Evolutionary conservation across 139 green algal genomes (phyloP), one percentile per base, ranked within the genome.

Genomic region (Chlamydomonas applanata): DNA sequence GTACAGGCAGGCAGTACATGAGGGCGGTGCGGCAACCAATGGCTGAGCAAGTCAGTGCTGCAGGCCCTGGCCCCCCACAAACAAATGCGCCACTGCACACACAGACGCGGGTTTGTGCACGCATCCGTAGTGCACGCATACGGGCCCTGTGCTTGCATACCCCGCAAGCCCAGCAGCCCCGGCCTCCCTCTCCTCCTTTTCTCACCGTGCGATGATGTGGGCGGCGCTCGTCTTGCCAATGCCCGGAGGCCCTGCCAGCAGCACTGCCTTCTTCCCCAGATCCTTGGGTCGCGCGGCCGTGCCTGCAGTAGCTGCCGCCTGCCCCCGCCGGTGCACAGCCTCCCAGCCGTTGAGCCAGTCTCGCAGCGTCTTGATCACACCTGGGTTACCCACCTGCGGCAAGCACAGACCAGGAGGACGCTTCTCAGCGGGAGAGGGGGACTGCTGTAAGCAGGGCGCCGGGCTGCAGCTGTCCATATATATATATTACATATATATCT

Each of bases 191-290:
- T n/a, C n/a, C n/a, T n/a, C n/a, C n/a, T n/a, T n/a, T n/a, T n/a
- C 72, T 77, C 72, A 90, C 85, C 81, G 82, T 46, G 81, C 78
- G 4, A 97, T 86, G 69, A 97, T 93, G 34, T 86, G 82, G 7
- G 94, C 93, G 2, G 87, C 79, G 62, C 83, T 94, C 52, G 86
- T 97, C 79, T 99, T 99, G 74, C 95, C 95, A 32, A 97, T 94
- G 67, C 96, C 96, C 1, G 96, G 96, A 24, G 91, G 83, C 4
- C 96, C 96, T 25, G 73, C 91, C 4, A 99, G 80, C 78, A 99
- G 85, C 70, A 97, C 86, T 2, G 95, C 94, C 88, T 98, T 98
- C 85, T 96, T 97, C 74, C 46, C 79, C 76, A 94, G 72, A 69
- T 94, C 91, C 70, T 83, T 79, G 54, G 69, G 70, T 25, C 59